Conservation (phyloP, 345 rosid genomes). For the Ceriops zippeliana region DNA sequence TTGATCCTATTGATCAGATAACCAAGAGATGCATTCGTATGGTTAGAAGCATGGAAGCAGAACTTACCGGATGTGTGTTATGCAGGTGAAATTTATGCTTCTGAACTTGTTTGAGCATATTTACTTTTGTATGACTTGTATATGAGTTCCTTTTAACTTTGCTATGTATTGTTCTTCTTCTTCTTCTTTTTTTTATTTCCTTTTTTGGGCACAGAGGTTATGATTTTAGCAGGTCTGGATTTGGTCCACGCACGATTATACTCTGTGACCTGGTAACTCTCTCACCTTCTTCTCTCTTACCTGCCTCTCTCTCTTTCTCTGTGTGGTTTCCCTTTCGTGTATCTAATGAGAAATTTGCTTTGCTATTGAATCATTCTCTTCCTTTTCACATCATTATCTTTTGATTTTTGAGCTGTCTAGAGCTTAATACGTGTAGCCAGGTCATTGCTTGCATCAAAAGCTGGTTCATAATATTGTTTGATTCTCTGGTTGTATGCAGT, state of each 20-base stretch:
- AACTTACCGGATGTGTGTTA: slow-evolving; percentile 72
- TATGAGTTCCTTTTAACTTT: background rate
- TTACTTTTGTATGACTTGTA: background rate
- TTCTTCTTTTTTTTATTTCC: background rate
- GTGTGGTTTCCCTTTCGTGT: too few relatives aligned
- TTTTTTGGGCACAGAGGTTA: slow-evolving; percentile 52
- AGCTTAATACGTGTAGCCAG: background rate
- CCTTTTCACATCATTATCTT: background rate
- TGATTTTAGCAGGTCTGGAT: slow-evolving; percentile 63
- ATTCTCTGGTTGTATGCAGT: slow-evolving; percentile 30
- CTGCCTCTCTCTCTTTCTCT: too few relatives aligned
- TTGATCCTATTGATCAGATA: slow-evolving; percentile 79
- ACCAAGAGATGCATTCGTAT: slow-evolving; percentile 82
- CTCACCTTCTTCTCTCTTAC: slow-evolving; percentile 5
- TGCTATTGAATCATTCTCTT: too few relatives aligned
- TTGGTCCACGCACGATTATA: slow-evolving; percentile 77
- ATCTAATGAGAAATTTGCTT: too few relatives aligned
- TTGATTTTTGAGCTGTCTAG: background rate
- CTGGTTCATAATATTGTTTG: background rate
- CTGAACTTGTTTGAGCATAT: slow-evolving; percentile 12
- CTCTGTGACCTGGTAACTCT: slow-evolving; percentile 81
- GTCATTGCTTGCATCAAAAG: background rate
- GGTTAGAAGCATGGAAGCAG: slow-evolving; percentile 57
- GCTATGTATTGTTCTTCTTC: background rate
- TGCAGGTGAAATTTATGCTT: slow-evolving; percentile 57